Evolutionary conservation across 2,329 filamentous ascomycete genomes (phyloP), one percentile per base, ranked within the genome.

Genomic region (Whalleya microplaca): DNA sequence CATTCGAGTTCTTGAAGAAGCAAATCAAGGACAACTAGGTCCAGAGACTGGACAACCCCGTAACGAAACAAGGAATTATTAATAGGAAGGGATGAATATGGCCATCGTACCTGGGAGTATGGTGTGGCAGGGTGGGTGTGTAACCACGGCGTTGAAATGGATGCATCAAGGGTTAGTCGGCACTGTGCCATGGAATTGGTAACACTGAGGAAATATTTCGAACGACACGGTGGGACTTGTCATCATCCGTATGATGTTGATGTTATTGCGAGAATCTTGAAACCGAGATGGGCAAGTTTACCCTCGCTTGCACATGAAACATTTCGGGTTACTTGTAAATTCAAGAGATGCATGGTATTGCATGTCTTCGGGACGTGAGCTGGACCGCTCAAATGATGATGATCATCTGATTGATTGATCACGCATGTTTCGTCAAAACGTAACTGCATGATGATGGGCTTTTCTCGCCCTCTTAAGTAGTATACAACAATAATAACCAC

Each of bases 1-100:
- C 87, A 41, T 96, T 95, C 71, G 91, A 96, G 75, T 87, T 91
- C 66, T 83, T 91, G 66, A 95, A 95, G 77, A 88, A 87, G 71
- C 79, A 80, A 62, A 84, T 86, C 73, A 80, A 84, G 41, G 80
- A 84, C 48, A 59, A 66, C 53, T 66, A 63, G 42, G 43, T 16
- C 44, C 27, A 27, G 21, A 46, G 27, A 48, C 14, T 42, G 42
- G 44, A 32, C 43, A n/a, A 23, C n/a, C n/a, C n/a, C n/a, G n/a
- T n/a, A 48, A 52, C 45, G 43, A 47, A 45, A 37, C 47, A 23
- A 45, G 51, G 48, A 43, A 43, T 54, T 58, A 43, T 54, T 58
- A 21, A 49, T 48, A 32, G 45, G 32, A 16, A 37, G 32, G 14
- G 7, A n/a, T n/a, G n/a, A 37, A 37, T 37, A 37, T n/a, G 32